Evolutionary conservation across 2,329 filamentous ascomycete species (phyloP).

Genomic region (Diaporthe batatas): DNA sequence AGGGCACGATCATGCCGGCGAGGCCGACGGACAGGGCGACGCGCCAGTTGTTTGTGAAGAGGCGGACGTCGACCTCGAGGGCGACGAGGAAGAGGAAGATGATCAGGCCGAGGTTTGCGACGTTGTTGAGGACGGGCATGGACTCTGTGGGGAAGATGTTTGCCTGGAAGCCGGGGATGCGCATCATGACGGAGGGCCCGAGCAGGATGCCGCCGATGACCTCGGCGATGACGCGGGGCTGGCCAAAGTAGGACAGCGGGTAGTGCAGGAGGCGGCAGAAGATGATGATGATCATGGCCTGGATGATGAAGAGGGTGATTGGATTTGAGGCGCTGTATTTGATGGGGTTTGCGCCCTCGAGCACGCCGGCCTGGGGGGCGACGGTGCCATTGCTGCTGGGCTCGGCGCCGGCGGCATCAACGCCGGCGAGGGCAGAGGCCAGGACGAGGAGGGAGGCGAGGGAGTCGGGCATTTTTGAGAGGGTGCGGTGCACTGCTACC

Average conservation of each 20-base stretch:
- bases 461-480: neutral
- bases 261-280: constrained; percentile 80
- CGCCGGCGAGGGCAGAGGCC: constrained; percentile 25
- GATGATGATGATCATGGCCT: constrained; percentile 78
- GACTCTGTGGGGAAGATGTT: constrained; percentile 83
- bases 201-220: constrained; percentile 84
- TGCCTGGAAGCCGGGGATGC: constrained; percentile 81
- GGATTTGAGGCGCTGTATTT: constrained; percentile 74
- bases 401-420: constrained; percentile 50
- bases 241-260: constrained; percentile 77
- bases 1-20: constrained; percentile 85
- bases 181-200: constrained; percentile 89
- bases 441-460: constrained; percentile 33
- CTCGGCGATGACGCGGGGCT: constrained; percentile 84
- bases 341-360: constrained; percentile 75
- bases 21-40: constrained; percentile 82
- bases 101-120: constrained; percentile 86
- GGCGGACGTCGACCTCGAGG: constrained; percentile 85
- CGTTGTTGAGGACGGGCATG: constrained; percentile 80
- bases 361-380: constrained; percentile 62
- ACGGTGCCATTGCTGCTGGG: constrained; percentile 41
- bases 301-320: constrained; percentile 78
- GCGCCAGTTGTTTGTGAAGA: constrained; percentile 84
- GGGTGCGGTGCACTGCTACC: neutral
- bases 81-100: constrained; percentile 91